A percentile compares a stretch with the other conserved stretches of the same genome.
Evolutionary conservation across 192 early-diverging fungal species (phyloP).

Genomic region (Backusella tarrabulga): DNA sequence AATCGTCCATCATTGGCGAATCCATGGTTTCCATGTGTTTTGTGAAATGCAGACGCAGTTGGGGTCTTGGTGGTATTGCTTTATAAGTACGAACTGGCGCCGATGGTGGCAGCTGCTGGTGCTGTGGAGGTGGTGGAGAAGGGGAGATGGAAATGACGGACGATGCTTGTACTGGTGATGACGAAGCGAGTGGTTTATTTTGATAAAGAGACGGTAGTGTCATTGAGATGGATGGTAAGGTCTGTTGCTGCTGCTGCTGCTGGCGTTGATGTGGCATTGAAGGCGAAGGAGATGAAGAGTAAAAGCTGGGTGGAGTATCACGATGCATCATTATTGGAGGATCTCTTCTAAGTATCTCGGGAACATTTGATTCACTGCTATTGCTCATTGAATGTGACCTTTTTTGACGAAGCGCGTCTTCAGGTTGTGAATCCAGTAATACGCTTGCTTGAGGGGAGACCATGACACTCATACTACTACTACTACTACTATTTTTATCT

Average conservation of each 20-base stretch:
- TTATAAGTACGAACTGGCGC: background rate
- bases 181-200: background rate
- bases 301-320: background rate
- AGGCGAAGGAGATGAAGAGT: background rate
- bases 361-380: background rate
- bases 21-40: slow-evolving; percentile 9
- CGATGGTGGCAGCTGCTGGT: background rate
- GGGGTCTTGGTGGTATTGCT: slow-evolving; percentile 13
- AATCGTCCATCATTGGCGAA: slow-evolving; percentile 14
- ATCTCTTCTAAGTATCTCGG: background rate
- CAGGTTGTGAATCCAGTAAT: background rate
- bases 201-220: background rate
- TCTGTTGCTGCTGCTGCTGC: background rate
- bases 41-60: slow-evolving; percentile 25
- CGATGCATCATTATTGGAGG: background rate
- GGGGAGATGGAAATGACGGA: background rate
- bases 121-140: background rate
- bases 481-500: background rate
- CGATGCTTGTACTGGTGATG: background rate
- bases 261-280: background rate
- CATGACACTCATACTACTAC: background rate
- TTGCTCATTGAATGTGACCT: slow-evolving; percentile 4
- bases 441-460: background rate
- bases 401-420: background rate
- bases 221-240: background rate